Evolutionary conservation across 2,329 filamentous ascomycete species (phyloP).

Genomic region (Cadophora luteo-olivacea): DNA sequence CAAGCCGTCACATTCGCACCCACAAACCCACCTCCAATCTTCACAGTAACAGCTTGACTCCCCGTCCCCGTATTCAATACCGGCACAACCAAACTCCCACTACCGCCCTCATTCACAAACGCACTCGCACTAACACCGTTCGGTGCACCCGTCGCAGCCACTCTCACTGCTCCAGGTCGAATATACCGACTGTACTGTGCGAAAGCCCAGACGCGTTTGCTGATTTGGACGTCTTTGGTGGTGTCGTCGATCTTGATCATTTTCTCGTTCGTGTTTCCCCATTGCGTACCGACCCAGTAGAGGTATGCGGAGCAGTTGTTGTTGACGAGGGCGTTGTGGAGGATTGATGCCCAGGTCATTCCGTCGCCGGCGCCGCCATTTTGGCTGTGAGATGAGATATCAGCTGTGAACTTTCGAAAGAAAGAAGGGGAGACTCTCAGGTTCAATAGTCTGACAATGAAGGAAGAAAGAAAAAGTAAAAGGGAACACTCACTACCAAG

Average conservation of each 20-base stretch:
- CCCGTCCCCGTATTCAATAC: conserved; percentile 28
- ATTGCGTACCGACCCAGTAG: conserved; percentile 56
- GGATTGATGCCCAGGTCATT: conserved; percentile 61
- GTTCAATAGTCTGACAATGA: background rate
- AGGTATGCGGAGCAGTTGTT: conserved; percentile 58
- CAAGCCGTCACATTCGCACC: conserved; percentile 13
- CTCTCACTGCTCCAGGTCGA: conserved; percentile 23
- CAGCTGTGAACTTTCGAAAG: background rate
- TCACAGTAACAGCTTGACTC: conserved; percentile 4
- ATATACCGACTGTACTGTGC: conserved; percentile 28
- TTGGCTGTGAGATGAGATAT: conserved; percentile 25
- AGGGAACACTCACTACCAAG: conserved; percentile 51
- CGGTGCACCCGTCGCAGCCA: conserved; percentile 12
- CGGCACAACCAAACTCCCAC: conserved; percentile 21
- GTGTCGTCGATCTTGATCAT: conserved; percentile 24
- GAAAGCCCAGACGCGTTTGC: conserved; percentile 33
- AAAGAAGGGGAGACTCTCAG: background rate
- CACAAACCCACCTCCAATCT: conserved; percentile 14
- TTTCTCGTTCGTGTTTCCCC: conserved; percentile 47
- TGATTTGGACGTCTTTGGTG: conserved; percentile 17
- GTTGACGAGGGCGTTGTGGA: conserved; percentile 56
- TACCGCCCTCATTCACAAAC: conserved; percentile 28
- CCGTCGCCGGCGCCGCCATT: conserved; percentile 56
- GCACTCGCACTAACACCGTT: conserved; percentile 19
- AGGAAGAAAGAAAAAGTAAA: background rate